Evolutionary conservation across 2,329 filamentous ascomycete genomes (phyloP), one percentile per base, ranked within the genome.

Genomic region (Simplicillium aogashimaense): DNA sequence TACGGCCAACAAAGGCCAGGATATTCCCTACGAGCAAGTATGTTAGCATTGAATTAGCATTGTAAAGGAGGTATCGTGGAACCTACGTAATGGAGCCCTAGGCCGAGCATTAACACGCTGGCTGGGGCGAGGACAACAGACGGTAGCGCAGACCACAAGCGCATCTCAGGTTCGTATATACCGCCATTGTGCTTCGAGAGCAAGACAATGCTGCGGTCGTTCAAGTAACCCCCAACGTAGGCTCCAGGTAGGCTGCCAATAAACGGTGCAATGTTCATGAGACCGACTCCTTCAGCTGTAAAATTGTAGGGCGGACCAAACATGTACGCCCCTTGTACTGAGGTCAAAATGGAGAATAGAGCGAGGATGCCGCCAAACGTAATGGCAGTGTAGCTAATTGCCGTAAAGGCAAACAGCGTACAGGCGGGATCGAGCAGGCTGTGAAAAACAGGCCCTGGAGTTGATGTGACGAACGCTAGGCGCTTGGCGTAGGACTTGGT

Each of bases 81-180:
- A 43, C 55, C 40, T 51, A 63, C 61, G 33, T 54, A 43, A 12
- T 50, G 47, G 3, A 59, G 40, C 0, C 60, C 60, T 1, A 52
- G 39, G 3, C 60, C 62, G 32, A 62, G 60, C 55, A 64, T 58
- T 3, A 61, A 50, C 3, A 62, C 25, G 0, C 63, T 61, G 0
- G 50, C 55, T 7, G 55, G 48, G 37, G 56, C 48, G 0, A 53
- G 33, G 3, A 64, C 14, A 0, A 55, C 53, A 2, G 55, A 52
- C 3, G 53, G 43, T 6, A 54, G 37, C 1, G 50, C 42, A 11
- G 47, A 45, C 33, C 51, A 65, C 6, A 67, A 45, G 2, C 64
- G 55, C 56, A 65, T 67, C 38, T 68, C 65, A 0, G 65, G 62
- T 44, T 67, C 64, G 37, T 62, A 66, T 11, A 61, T 54, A 7